Evolutionary conservation across 257 asterid species (phyloP), one percentile per base, ranked within the genome.

Genomic region (Haberlea rhodopensis): DNA sequence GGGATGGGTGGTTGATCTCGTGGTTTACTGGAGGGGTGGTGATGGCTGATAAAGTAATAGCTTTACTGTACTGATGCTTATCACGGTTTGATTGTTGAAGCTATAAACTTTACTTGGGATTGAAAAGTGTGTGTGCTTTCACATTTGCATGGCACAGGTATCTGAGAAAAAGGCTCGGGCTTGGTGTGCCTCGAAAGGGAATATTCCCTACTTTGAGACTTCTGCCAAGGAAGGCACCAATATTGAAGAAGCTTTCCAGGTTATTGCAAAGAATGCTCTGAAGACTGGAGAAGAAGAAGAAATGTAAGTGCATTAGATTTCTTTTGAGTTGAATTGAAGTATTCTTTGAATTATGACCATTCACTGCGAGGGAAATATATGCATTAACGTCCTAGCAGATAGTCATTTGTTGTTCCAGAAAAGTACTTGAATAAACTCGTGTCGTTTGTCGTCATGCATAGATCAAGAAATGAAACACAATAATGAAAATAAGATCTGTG

Each of bases 151-250:
- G 10, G 4, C 23, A 1, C 79, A 79, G 84, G 80, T 79, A 31
- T 79, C 81, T 28, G 84, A 79, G 79, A 79, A 79, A 76, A 79
- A 79, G 64, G 84, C 79, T 29, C 77, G 74, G 65, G 81, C 72
- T 1, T 84, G 91, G 91, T 81, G 91, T 73, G 84, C 86, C 26
- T 71, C 91, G 34, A 84, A 82, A 46, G 91, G 84, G 63, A 81
- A 74, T 57, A 73, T 84, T 45, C 85, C 90, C 8, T 84, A 84
- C 79, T 81, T 84, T 62, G 90, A 81, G 78, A 84, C 90, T 45
- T 84, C 90, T 6, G 90, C 90, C 26, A 84, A 84, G 69, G 90
- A 81, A 73, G 90, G 87, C 49, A 76, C 74, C 70, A 81, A 84
- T 56, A 87, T 84, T 62, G 90, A 84, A 68, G 80, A 76, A 22